Percentiles rank a stretch among this genome's conserved stretches.
phyloP scores from a whole-genome alignment of 129 eudicot species.

The Deinandra increscens region DNA sequence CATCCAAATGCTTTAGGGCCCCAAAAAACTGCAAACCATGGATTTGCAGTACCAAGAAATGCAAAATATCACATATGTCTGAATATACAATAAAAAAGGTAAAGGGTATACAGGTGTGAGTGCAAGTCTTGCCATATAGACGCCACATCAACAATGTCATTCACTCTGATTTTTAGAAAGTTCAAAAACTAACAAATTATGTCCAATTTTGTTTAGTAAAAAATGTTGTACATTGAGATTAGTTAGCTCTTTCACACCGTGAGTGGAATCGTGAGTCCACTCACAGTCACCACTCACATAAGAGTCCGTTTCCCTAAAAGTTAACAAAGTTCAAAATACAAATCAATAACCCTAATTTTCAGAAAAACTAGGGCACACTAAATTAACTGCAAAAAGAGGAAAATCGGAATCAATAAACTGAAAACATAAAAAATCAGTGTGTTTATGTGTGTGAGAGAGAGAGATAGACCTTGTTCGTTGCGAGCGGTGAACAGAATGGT shows the following conservation, averaged over 20 bases:
- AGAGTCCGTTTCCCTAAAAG: too few species aligned
- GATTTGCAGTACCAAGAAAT: not conserved
- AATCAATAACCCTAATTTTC: not conserved
- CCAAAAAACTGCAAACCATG: not conserved
- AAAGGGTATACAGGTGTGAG: not conserved
- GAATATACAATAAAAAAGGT: not conserved
- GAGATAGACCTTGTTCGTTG: constrained; percentile 65
- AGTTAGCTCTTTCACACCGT: too few species aligned
- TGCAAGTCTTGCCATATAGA: too few species aligned
- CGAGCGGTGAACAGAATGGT: constrained; percentile 78
- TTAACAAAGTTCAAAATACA: not conserved
- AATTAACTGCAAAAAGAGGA: too few species aligned
- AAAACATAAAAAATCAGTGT: not conserved
- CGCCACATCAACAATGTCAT: too few species aligned
- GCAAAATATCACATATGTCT: not conserved
- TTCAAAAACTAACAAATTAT: too few species aligned
- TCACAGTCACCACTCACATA: too few species aligned
- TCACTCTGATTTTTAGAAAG: too few species aligned
- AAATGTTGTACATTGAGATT: too few species aligned
- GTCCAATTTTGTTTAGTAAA: too few species aligned
- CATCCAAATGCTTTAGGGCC: not conserved
- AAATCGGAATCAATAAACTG: not conserved
- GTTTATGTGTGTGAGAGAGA: not conserved
- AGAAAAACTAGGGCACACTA: not conserved
- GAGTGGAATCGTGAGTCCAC: too few species aligned